Evolutionary conservation across 352 stramenopile genomes (phyloP).

Genomic region (Pythium oligandrum): DNA sequence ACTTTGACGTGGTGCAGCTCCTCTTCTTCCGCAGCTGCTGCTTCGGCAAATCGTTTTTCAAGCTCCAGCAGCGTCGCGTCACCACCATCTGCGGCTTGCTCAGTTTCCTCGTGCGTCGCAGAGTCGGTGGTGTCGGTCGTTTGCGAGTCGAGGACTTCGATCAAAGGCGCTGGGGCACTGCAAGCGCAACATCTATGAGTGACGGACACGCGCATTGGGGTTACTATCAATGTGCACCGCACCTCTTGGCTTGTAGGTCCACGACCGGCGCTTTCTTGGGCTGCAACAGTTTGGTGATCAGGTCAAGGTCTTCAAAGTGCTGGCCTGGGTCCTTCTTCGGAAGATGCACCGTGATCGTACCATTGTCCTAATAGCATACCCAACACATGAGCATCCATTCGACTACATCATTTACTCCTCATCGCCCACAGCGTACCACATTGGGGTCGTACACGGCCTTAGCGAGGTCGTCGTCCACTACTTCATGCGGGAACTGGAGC

Average conservation of each 20-base stretch:
- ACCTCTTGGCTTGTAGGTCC: slow-evolving; percentile 28
- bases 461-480: slow-evolving; percentile 86
- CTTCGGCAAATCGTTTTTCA: slow-evolving; percentile 29
- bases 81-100: not conserved
- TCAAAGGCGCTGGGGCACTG: slow-evolving; percentile 50
- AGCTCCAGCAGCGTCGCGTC: slow-evolving; percentile 44
- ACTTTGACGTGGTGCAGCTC: slow-evolving; percentile 26
- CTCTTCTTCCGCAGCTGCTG: slow-evolving; percentile 14
- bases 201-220: too few species aligned
- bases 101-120: not conserved
- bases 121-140: slow-evolving; percentile 11
- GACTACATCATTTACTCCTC: too few species aligned
- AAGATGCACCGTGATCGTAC: slow-evolving; percentile 90
- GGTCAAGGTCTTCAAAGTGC: slow-evolving; percentile 90
- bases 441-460: slow-evolving; percentile 91
- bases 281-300: slow-evolving; percentile 90
- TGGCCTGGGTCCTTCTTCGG: slow-evolving; percentile 84
- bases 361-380: slow-evolving; percentile 64
- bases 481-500: slow-evolving; percentile 88
- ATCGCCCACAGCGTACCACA: slow-evolving; percentile 32
- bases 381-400: too few species aligned
- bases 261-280: slow-evolving; percentile 41
- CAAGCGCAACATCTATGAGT: not conserved
- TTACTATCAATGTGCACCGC: not conserved
- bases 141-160: slow-evolving; percentile 73